phyloP scores from a whole-genome alignment of 306 rosid species.

The Vigna angularis region DNA sequence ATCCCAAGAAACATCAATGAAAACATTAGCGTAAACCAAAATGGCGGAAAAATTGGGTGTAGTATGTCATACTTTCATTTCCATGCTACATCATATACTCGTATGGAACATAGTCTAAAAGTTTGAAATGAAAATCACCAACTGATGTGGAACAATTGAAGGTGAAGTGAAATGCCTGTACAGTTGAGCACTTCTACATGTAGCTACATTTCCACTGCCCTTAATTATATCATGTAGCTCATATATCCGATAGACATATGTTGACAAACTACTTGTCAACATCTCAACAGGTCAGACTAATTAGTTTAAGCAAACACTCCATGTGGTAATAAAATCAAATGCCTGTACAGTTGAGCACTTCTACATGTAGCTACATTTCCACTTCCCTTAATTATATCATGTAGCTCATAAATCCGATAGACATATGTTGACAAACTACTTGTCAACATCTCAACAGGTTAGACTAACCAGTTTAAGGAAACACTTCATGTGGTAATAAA shows the following conservation, averaged over 20 bases:
- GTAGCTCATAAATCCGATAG: not conserved
- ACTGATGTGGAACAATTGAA: conserved; percentile 1
- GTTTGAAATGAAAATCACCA: conserved; percentile 11
- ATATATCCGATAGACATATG: not conserved
- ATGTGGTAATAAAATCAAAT: not conserved
- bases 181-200: not conserved
- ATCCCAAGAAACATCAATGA: conserved; percentile 10
- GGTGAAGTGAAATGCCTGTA: not conserved
- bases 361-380: not conserved
- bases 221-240: not conserved
- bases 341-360: not conserved
- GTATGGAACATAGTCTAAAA: too few relatives aligned
- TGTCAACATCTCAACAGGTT: too few relatives aligned
- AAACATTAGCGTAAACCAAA: not conserved
- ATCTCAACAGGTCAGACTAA: too few relatives aligned
- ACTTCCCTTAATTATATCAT: not conserved
- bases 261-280: too few relatives aligned
- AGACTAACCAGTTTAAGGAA: too few relatives aligned
- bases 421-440: not conserved
- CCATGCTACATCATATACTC: too few relatives aligned
- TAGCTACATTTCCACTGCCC: not conserved
- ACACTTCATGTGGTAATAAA: too few relatives aligned
- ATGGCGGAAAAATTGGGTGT: not conserved
- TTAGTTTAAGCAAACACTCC: too few relatives aligned
- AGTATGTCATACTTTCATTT: not conserved